Evolutionary conservation across 805 yeast species (phyloP).

Genomic region (Ogataea wickerhamii): DNA sequence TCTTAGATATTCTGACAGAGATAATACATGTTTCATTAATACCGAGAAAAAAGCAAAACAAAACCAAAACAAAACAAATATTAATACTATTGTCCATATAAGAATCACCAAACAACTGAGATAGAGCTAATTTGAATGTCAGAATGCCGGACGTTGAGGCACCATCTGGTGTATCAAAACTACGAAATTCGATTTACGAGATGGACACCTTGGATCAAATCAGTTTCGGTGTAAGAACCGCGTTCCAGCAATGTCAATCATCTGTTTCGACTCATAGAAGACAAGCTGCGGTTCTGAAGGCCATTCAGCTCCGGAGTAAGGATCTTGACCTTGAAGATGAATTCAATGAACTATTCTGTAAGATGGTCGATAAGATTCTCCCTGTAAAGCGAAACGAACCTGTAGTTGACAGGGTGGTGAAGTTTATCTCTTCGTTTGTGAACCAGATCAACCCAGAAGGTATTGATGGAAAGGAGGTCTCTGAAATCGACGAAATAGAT

Average conservation of each 20-base stretch:
- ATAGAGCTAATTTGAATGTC: no score
- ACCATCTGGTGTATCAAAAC: conserved; percentile 3
- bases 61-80: neutral
- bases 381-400: conserved; percentile 65
- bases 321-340: conserved; percentile 50
- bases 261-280: conserved; percentile 75
- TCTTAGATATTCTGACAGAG: no score
- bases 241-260: conserved; percentile 77
- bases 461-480: conserved; percentile 32
- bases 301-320: conserved; percentile 53
- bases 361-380: conserved; percentile 60
- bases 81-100: neutral
- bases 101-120: neutral
- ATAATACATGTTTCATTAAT: no score
- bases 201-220: conserved; percentile 32
- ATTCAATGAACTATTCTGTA: conserved; percentile 59
- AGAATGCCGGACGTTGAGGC: conserved; percentile 6
- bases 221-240: conserved; percentile 51
- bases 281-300: conserved; percentile 59
- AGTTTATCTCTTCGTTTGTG: conserved; percentile 59
- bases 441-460: conserved; percentile 41
- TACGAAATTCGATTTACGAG: conserved; percentile 11
- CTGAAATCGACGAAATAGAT: conserved; percentile 29
- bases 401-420: conserved; percentile 73
- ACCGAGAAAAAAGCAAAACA: neutral